Conservation (phyloP, 2,329 filamentous ascomycete species). For the Pseudohalonectria lignicola region DNA sequence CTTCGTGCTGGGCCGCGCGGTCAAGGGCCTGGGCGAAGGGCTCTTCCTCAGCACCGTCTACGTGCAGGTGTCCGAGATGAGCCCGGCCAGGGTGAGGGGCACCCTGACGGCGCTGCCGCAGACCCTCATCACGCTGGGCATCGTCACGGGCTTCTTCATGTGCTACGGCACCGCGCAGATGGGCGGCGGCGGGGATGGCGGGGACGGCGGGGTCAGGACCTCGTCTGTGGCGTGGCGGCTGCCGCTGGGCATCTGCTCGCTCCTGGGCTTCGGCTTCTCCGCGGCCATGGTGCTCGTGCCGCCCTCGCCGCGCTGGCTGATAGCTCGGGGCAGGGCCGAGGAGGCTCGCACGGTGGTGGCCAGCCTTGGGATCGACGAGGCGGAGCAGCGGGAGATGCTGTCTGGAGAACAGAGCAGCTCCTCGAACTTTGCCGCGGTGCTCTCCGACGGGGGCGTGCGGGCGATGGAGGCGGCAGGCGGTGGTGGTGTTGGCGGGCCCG, state of each 20-base stretch:
- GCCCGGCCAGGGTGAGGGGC: constrained; percentile 37
- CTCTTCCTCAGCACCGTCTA: constrained; percentile 40
- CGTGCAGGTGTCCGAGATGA: constrained; percentile 48
- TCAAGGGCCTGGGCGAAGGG: constrained; percentile 47
- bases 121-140: constrained; percentile 36
- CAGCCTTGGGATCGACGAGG: constrained; percentile 30
- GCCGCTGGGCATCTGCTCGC: constrained; percentile 31
- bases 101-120: constrained; percentile 41
- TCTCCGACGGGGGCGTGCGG: neutral
- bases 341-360: constrained; percentile 29
- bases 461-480: neutral
- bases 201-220: too few relatives aligned
- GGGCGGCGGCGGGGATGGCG: constrained; percentile 20
- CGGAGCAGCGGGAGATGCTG: constrained; percentile 27
- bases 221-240: constrained; percentile 44
- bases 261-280: constrained; percentile 19
- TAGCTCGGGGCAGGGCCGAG: constrained; percentile 25
- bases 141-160: constrained; percentile 46
- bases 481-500: neutral
- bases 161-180: constrained; percentile 41
- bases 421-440: constrained; percentile 4
- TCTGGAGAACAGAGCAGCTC: constrained; percentile 4
- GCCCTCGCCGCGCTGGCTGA: constrained; percentile 45
- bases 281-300: constrained; percentile 24
- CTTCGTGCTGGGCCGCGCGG: constrained; percentile 41